These are phyloP conservation scores for Trichoderma sp. DNA, from an alignment of 2,329 filamentous ascomycete species.

Conservation along the genomic window DNA sequence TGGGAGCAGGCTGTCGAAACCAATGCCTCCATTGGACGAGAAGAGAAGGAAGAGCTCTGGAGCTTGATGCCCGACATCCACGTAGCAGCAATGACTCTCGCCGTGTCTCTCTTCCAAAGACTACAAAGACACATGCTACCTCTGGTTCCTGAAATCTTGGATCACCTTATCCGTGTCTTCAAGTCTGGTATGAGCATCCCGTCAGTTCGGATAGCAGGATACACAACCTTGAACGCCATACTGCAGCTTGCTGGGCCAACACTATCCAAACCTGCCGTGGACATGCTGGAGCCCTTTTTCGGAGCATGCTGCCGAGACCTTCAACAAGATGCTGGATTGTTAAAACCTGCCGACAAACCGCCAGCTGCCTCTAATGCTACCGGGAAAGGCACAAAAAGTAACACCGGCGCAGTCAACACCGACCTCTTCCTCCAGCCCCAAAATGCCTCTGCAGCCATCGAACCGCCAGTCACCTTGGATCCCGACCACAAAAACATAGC, in stretches of 20 bases:
- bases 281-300: conserved; percentile 64
- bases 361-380: conserved; percentile 31
- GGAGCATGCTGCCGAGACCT: conserved; percentile 76
- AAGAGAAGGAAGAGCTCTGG: conserved; percentile 83
- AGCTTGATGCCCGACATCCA: conserved; percentile 74
- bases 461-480: conserved; percentile 43
- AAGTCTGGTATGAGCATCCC: conserved; percentile 57
- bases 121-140: conserved; percentile 62
- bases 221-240: conserved; percentile 60
- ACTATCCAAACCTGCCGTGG: conserved; percentile 67
- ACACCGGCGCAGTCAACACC: conserved; percentile 61
- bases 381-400: conserved; percentile 44
- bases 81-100: conserved; percentile 66
- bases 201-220: conserved; percentile 63
- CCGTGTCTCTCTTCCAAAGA: conserved; percentile 60
- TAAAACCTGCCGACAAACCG: conserved; percentile 47
- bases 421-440: conserved; percentile 67
- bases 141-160: conserved; percentile 66
- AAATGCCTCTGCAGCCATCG: conserved; percentile 37
- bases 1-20: conserved; percentile 60
- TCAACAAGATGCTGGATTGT: conserved; percentile 56
- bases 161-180: conserved; percentile 75
- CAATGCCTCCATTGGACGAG: conserved; percentile 73
- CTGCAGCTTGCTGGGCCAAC: conserved; percentile 66
- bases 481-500: conserved; percentile 60